A percentile compares a stretch with the other conserved stretches of the same genome.
phyloP scores from a whole-genome alignment of 176 grass and related monocot genomes.

The Canna indica region DNA sequence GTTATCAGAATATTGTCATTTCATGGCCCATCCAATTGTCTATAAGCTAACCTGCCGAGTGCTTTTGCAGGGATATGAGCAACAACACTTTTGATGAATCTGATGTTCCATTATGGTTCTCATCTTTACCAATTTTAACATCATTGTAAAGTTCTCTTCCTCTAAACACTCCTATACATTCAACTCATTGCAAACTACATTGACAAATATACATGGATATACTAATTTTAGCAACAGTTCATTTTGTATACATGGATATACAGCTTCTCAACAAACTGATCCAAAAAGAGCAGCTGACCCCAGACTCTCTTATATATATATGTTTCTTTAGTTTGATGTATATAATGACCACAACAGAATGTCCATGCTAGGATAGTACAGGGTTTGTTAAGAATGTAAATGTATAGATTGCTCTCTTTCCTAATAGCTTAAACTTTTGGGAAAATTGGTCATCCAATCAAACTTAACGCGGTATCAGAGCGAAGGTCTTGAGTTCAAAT shows the following conservation, averaged over 20 bases:
- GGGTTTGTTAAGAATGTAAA: too few relatives aligned
- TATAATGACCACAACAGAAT: too few relatives aligned
- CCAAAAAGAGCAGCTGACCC: not conserved
- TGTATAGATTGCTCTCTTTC: too few relatives aligned
- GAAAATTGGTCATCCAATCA: too few relatives aligned
- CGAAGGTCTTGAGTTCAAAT: too few relatives aligned
- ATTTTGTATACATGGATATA: not conserved
- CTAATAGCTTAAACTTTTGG: too few relatives aligned
- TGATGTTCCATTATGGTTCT: conserved; percentile 17
- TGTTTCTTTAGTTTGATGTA: too few relatives aligned
- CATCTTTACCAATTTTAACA: conserved; percentile 7
- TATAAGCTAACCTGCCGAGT: not conserved
- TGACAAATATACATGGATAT: not conserved
- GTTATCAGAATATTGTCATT: not conserved
- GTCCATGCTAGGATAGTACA: too few relatives aligned
- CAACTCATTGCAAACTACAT: not conserved
- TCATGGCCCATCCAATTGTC: not conserved
- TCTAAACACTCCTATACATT: not conserved
- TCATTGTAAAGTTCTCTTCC: conserved; percentile 1
- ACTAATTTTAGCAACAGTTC: not conserved
- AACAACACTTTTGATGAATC: conserved; percentile 17
- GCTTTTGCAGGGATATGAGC: conserved; percentile 19
- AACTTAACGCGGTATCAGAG: too few relatives aligned
- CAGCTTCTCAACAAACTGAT: not conserved
- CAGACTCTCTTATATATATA: too few relatives aligned